Percentiles rank a stretch among this genome's conserved stretches.
Evolutionary conservation across 345 rosid species (phyloP).

Genomic region (Brassica cretica): DNA sequence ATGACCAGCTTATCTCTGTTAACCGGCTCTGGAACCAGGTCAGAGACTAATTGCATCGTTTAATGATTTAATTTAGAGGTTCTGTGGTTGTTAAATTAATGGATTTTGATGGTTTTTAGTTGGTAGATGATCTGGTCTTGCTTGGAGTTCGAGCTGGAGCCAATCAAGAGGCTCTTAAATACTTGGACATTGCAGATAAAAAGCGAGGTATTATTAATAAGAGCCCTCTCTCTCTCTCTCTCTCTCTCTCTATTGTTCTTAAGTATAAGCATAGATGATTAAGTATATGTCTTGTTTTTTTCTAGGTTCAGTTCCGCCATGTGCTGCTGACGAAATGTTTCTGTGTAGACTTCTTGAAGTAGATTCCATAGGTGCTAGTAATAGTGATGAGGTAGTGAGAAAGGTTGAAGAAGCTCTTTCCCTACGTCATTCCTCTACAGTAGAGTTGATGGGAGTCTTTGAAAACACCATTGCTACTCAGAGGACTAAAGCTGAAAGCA

Average conservation of each 20-base stretch:
- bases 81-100: conserved; percentile 8
- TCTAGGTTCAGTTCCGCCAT: conserved; percentile 69
- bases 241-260: conserved; percentile 20
- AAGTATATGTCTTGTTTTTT: conserved; percentile 2
- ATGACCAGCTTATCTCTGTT: conserved; percentile 55
- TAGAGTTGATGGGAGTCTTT: conserved; percentile 65
- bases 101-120: conserved; percentile 48
- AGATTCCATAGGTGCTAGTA: conserved; percentile 52
- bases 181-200: conserved; percentile 48
- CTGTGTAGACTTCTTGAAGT: conserved; percentile 73
- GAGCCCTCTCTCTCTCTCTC: conserved; percentile 20
- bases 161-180: conserved; percentile 43
- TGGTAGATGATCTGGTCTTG: conserved; percentile 81
- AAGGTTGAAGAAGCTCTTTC: conserved; percentile 66
- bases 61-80: background rate
- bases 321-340: conserved; percentile 73
- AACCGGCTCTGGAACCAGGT: conserved; percentile 77
- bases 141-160: conserved; percentile 78
- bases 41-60: background rate
- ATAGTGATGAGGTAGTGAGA: conserved; percentile 45
- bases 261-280: background rate
- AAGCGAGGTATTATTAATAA: conserved; percentile 49
- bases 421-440: conserved; percentile 60
- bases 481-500: conserved; percentile 57
- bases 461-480: conserved; percentile 64